phyloP scores from a whole-genome alignment of 2,329 filamentous ascomycete genomes.

The Alternaria incomplexa region DNA sequence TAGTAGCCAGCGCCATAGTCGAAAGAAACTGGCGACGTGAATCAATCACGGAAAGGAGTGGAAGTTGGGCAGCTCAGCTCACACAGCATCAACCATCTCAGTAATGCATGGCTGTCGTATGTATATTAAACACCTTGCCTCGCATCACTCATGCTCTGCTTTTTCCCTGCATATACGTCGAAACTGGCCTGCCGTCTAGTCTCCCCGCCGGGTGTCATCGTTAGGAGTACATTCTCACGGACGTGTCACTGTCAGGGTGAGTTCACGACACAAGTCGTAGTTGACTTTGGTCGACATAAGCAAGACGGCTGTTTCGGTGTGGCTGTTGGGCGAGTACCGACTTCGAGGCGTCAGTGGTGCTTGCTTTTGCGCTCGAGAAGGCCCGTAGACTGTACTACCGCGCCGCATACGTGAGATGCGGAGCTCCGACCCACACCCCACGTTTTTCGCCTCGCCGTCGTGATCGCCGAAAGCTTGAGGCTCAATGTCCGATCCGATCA shows the following conservation, averaged over 20 bases:
- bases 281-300: slow-evolving; percentile 1
- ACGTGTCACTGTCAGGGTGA: background rate
- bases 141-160: background rate
- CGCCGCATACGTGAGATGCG: background rate
- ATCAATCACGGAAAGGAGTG: slow-evolving; percentile 2
- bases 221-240: background rate
- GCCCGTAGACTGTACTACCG: background rate
- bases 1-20: slow-evolving; percentile 16
- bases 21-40: slow-evolving; percentile 1
- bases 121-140: background rate
- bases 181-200: background rate
- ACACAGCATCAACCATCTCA: background rate
- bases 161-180: background rate
- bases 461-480: background rate
- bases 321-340: background rate
- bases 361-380: background rate
- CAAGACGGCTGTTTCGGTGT: background rate
- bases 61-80: slow-evolving; percentile 3
- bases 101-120: background rate
- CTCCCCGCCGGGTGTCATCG: background rate
- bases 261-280: background rate
- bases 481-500: background rate
- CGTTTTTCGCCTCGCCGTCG: background rate
- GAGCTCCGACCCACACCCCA: background rate
- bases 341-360: background rate